Evolutionary conservation across 116 monocot species (phyloP), one percentile per base, ranked within the genome.

Genomic region (Cymodocea nodosa): DNA sequence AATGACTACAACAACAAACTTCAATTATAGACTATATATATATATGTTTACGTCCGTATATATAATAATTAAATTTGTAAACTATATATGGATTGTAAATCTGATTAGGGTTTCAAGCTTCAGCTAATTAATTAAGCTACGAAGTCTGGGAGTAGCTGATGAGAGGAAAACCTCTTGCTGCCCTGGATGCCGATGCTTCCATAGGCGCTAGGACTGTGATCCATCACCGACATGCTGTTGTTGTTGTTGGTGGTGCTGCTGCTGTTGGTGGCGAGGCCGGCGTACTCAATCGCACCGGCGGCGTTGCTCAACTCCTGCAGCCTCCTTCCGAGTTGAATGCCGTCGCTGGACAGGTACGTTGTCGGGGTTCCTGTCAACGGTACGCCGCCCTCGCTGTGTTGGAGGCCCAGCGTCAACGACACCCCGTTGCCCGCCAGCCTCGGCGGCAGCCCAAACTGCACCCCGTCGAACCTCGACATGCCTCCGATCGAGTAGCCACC

Each of bases 371-470:
- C 83, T 39, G 62, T 37, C 11, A 82, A 56, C 3, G 87, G 74
- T 19, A 86, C 58, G 52, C 62, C 58, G 52, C 62, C 74, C 17
- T 84, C 90, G 34, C 82, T 81, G 63, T 90, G 89, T 8, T 63
- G 83, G 10, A 88, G 87, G 40, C 91, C 97, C 5, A 90, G 85
- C 2, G 97, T 97, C 44, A 97, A 78, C 6, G 97, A 85, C 37
- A 97, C 90, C 0, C 80, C 80, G 51, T 88, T 85, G 19, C 71
- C 63, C 17, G 66, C 63, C 48, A 76, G 81, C 50, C 77, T 75
- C 1, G 56, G 20, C 24, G 58, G 35, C 23, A 77, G 78, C 1
- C 80, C 52, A 61, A 87, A 87, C n/a, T 83, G 87, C 63, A 75
- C 84, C 0, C 56, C 52, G 20, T 77, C 82, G 59, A 94, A 87